phyloP scores from a whole-genome alignment of 306 rosid species.

The Lithocarpus polystachyus region DNA sequence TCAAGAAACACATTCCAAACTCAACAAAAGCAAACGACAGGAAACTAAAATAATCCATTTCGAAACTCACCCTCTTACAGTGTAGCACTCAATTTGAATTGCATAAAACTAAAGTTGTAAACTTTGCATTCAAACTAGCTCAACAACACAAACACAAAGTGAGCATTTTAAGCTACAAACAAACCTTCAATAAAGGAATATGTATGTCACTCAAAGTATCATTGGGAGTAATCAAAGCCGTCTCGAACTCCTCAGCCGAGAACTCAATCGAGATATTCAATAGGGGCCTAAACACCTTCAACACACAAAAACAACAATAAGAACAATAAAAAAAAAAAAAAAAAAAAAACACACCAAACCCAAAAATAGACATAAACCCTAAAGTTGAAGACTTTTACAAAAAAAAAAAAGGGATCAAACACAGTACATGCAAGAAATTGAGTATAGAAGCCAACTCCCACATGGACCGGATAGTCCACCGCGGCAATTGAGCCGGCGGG shows the following conservation, averaged over 20 bases:
- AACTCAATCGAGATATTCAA: conserved; percentile 79
- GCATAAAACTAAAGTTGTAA: conserved; percentile 17
- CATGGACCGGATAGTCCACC: conserved; percentile 90
- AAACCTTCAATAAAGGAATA: conserved; percentile 93
- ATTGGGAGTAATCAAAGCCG: conserved; percentile 86
- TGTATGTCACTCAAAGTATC: conserved; percentile 91
- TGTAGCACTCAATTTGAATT: conserved; percentile 9
- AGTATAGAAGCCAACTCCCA: conserved; percentile 96
- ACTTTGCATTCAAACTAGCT: conserved; percentile 13
- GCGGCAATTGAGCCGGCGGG: conserved; percentile 69
- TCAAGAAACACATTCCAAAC: not conserved
- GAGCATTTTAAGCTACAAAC: not conserved
- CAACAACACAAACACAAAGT: conserved; percentile 5
- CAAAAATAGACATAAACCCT: conserved; percentile 27
- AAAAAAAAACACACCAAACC: not conserved
- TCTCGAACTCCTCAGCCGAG: conserved; percentile 94
- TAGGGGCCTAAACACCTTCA: conserved; percentile 82
- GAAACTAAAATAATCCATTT: not conserved
- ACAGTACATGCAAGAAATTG: conserved; percentile 79
- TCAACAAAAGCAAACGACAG: not conserved
- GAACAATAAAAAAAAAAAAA: not conserved
- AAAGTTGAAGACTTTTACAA: conserved; percentile 12
- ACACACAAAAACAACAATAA: not conserved
- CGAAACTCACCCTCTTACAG: conserved; percentile 1
- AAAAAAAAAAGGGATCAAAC: conserved; percentile 31